Conservation (phyloP, 139 green algal genomes). For the Micractinium sp. region DNA sequence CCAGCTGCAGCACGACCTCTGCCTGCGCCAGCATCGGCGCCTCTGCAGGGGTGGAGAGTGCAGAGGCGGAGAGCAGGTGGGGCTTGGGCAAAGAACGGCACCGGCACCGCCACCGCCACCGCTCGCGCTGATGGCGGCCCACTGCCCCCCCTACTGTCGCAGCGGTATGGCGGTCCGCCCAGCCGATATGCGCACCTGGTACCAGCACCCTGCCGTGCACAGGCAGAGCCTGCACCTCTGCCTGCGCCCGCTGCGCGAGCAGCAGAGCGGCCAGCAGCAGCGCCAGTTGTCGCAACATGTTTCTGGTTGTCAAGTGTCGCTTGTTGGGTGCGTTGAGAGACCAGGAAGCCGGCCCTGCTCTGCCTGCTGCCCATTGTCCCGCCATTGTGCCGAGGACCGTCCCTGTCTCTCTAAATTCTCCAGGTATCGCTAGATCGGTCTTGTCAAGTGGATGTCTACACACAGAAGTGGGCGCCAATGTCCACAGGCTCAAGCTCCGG, state of each 20-base stretch:
- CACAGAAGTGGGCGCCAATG: not conserved
- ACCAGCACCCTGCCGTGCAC: conserved; percentile 4
- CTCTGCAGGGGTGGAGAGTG: not conserved
- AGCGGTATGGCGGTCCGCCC: too few species aligned
- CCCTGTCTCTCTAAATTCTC: too few species aligned
- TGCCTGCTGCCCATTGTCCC: too few species aligned
- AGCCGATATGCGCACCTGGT: not conserved
- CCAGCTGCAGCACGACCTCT: conserved; percentile 38
- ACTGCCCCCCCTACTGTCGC: too few species aligned
- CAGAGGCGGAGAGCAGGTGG: not conserved
- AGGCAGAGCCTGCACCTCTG: not conserved
- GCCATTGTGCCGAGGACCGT: too few species aligned
- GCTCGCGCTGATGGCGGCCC: too few species aligned
- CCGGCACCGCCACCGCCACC: not conserved
- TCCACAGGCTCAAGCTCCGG: not conserved
- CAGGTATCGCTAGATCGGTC: too few species aligned
- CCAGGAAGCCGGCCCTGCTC: too few species aligned
- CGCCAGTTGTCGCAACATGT: not conserved
- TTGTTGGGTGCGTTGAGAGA: too few species aligned
- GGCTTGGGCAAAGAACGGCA: not conserved
- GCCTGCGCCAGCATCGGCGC: not conserved
- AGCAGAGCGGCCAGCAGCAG: conserved; percentile 1
- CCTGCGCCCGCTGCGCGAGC: not conserved
- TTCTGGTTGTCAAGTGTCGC: too few species aligned
- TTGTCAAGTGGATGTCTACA: too few species aligned